Evolutionary conservation across 1,284 basidiomycete genomes (phyloP), one percentile per base, ranked within the genome.

Genomic region (Ganoderma lucidum): DNA sequence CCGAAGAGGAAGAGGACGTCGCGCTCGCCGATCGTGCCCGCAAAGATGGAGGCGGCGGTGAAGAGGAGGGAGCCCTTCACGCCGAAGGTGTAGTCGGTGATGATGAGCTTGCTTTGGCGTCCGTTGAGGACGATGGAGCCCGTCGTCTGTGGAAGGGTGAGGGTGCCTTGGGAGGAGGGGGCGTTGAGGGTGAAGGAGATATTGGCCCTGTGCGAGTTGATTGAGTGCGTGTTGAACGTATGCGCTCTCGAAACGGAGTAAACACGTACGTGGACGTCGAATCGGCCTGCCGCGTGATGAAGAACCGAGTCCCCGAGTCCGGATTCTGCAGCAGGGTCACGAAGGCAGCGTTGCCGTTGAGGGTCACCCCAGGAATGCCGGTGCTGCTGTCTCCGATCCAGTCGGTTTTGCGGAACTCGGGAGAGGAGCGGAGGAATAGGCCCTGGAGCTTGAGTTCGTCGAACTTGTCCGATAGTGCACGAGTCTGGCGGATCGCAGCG

Each of bases 401-500:
- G 8, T 35, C 35, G 35, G 35, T 35, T 8, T 35, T 35, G 35
- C 35, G 35, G 35, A 35, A 35, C 35, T 35, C 35, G 35, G 35
- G 35, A 3, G 35, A 35, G 35, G 35, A 35, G 35, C 93, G 88
- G 37, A 94, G 77, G 82, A 95, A 95, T 1, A 94, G 76, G 12
- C 86, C 90, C 76, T 95, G 88, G 28, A 88, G 84, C 77, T 95
- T 95, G 53, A 95, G 81, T 74, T 94, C 93, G 62, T 88, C 84
- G 77, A 86, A 92, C 78, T 95, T 95, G 17, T 85, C 76, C 0
- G 87, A 89, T 19, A 94, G 78, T 23, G 85, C 84, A 42, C 93
- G 85, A n/a, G 85, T 87, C 80, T 95, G 93, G 35, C 87, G 81
- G 64, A 93, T 89, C 6, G 90, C 80, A 30, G 88, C 83, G 37